Evolutionary conservation across 2,329 filamentous ascomycete species (phyloP), one percentile per base, ranked within the genome.

Genomic region (Stagonosporopsis vannaccii): DNA sequence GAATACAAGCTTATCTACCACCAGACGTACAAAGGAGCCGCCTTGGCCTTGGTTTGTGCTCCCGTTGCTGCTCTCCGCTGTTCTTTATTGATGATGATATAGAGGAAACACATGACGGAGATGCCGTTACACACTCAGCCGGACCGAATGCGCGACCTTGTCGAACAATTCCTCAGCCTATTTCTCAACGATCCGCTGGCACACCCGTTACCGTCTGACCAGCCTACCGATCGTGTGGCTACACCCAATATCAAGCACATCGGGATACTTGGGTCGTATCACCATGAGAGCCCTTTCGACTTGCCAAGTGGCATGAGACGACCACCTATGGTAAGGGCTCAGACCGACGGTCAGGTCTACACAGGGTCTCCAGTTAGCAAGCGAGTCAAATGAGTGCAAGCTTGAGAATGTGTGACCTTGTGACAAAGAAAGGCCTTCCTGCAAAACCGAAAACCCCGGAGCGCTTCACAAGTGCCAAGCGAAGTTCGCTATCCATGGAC

Each of bases 1-100:
- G 81, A 83, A 58, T 84, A 79, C 70, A 84, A 83, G 63, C 63
- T 80, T 4, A 73, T 83, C 23, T 84, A 83, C 51, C 81, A 84
- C 53, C 80, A 83, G 59, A 78, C 78, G 2, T 82, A 77, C 68
- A 82, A 81, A 58, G 78, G 78, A 13, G 77, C 79, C 2, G 75
- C 75, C n/a, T 78, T 83, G 47, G 78, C 80, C 6, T 77, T 83
- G 48, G 75, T 77, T 35, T n/a, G 55, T 58, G 13, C n/a, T 11
- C 33, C 22, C 17, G 2, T 19, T 17, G 2, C 6, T 19, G 8
- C 12, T 23, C 3, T 11, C 5, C 9, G 4, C 4, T 22, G 9
- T 22, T 36, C 25, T 25, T 39, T 33, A 28, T n/a, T 51, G 11
- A 48, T 19, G 23, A 22, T 58, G 41, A 40, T 12, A 13, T 40